Evolutionary conservation across 2,329 filamentous ascomycete species (phyloP).

Genomic region (Exophiala mesophila): DNA sequence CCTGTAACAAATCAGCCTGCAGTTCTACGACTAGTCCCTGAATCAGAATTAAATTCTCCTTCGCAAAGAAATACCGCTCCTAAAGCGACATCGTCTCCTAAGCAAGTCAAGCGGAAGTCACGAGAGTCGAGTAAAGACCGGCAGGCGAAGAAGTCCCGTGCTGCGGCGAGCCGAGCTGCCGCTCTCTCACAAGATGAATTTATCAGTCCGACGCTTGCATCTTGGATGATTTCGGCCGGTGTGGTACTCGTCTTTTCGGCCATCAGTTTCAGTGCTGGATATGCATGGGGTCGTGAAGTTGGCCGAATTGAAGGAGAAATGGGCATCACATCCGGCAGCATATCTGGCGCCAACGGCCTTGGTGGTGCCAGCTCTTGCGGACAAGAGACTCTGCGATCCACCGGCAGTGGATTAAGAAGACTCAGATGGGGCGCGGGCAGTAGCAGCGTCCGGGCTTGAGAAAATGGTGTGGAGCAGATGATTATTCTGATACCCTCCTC

Average conservation of each 20-base stretch:
- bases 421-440: slow-evolving; percentile 19
- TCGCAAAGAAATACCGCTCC: slow-evolving; percentile 8
- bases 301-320: slow-evolving; percentile 46
- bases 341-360: slow-evolving; percentile 21
- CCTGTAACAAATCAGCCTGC: slow-evolving; percentile 18
- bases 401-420: slow-evolving; percentile 15
- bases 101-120: slow-evolving; percentile 26
- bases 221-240: slow-evolving; percentile 62
- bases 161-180: slow-evolving; percentile 28
- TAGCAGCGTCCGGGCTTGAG: slow-evolving; percentile 17
- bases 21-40: slow-evolving; percentile 54
- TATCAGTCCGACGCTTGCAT: slow-evolving; percentile 57
- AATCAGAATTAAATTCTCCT: slow-evolving; percentile 46
- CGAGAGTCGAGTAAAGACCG: slow-evolving; percentile 38
- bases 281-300: slow-evolving; percentile 56
- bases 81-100: slow-evolving; percentile 24
- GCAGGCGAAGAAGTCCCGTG: slow-evolving; percentile 28
- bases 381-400: slow-evolving; percentile 37
- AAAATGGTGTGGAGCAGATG: no score
- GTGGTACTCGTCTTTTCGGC: slow-evolving; percentile 61
- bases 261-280: slow-evolving; percentile 61
- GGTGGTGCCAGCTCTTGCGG: slow-evolving; percentile 33
- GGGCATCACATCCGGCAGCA: slow-evolving; percentile 18
- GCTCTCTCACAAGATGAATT: slow-evolving; percentile 30
- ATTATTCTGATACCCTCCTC: no score